Percentiles rank a stretch among this genome's conserved stretches.
These are phyloP conservation scores for Annulohypoxylon maeteangense DNA, from an alignment of 495 filamentous ascomycete species.

Conservation along the genomic window DNA sequence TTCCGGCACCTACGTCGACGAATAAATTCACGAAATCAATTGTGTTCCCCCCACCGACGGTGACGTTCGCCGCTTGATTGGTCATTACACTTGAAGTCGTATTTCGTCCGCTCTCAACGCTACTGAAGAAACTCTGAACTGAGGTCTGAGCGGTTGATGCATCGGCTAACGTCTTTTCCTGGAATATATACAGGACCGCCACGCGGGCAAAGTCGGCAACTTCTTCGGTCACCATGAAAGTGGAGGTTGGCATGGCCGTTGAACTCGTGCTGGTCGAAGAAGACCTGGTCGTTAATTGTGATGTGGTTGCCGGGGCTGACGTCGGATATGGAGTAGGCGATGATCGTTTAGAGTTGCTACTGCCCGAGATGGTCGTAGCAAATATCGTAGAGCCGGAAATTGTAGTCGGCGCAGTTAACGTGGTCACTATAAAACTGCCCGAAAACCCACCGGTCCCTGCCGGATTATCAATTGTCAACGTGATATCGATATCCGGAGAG, in stretches of 20 bases:
- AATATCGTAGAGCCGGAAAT: slow-evolving; percentile 37
- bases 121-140: slow-evolving; percentile 65
- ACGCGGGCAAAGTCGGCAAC: slow-evolving; percentile 74
- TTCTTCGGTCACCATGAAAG: slow-evolving; percentile 58
- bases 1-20: slow-evolving; percentile 52
- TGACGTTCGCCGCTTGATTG: slow-evolving; percentile 54
- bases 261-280: slow-evolving; percentile 41
- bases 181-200: slow-evolving; percentile 70
- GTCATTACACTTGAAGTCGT: slow-evolving; percentile 34
- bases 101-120: slow-evolving; percentile 41
- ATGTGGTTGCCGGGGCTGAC: slow-evolving; percentile 37
- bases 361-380: slow-evolving; percentile 38
- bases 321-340: slow-evolving; percentile 43
- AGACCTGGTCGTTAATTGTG: slow-evolving; percentile 31
- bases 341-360: slow-evolving; percentile 29
- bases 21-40: slow-evolving; percentile 59
- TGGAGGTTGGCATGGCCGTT: slow-evolving; percentile 40
- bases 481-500: slow-evolving; percentile 39
- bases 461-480: slow-evolving; percentile 34
- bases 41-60: slow-evolving; percentile 54
- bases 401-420: slow-evolving; percentile 39
- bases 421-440: slow-evolving; percentile 45
- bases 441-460: slow-evolving; percentile 33
- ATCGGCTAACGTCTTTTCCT: slow-evolving; percentile 60
- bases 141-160: slow-evolving; percentile 67